Base-by-base conservation (phyloP, 2,329 filamentous ascomycete species). In the Microascus cirrosus region DNA sequence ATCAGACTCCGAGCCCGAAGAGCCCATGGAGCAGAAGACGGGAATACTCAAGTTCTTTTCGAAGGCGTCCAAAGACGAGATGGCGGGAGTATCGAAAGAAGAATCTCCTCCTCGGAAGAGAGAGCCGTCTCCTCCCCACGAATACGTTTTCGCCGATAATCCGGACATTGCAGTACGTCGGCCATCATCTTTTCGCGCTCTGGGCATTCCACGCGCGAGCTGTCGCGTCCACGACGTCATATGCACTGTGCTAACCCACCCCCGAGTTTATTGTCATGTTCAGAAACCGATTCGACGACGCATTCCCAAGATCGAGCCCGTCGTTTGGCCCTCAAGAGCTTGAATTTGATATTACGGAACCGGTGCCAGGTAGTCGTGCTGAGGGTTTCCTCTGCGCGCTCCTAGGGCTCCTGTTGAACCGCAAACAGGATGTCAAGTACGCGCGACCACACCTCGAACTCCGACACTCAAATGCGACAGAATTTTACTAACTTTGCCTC, bases 391-490 rank as follows among this genome's bases (percentile, higher is more conserved):
- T 99, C 28, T 99, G 95, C 77, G 91, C 91, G 61, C 74, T 99
- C 63, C 77, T 99, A 52, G 86, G 89, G 35, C 78, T 99, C 65
- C 83, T 96, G 58, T 79, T 99, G 67, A 99, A 99, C 73, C 86
- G 94, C 71, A 97, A 99, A 78, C 96, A 99, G 71, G 92, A 96
- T 74, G 89, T 97, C 69, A 96, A 99, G 94, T 97, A 83, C 73
- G 90, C 62, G 62, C 56, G 35, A 12, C 57, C 50, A 34, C 53
- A 2, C 15, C 11, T 24, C 22, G 32, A 11, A 42, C 50, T 20
- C 15, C 10, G 11, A 25, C 48, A 32, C 28, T 51, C n/a, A 28
- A 35, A 28, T 51, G 36, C 25, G 15, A 15, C 53, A 15, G 39
- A 15, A 42, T n/a, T 53, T 24, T 39, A 36, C 64, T 69, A 58